Percentiles rank a stretch among this genome's conserved stretches.
These are phyloP conservation scores for Hypoxylon fuscum DNA, from an alignment of 495 filamentous ascomycete species.

Conservation along the genomic window DNA sequence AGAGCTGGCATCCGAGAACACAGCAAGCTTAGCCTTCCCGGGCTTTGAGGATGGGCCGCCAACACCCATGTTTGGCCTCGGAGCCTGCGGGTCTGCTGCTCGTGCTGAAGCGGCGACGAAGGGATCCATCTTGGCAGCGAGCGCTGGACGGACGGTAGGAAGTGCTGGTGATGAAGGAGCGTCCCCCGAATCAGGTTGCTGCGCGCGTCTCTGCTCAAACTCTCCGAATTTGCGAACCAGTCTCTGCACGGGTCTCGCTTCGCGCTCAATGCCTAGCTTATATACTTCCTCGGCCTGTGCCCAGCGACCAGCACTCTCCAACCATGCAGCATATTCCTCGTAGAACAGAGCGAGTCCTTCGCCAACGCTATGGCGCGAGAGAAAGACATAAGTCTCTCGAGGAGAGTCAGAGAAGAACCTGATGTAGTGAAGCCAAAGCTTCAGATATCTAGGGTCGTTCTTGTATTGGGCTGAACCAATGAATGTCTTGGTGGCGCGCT, in stretches of 20 bases:
- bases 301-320: conserved; percentile 88
- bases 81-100: conserved; percentile 73
- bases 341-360: conserved; percentile 93
- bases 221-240: conserved; percentile 88
- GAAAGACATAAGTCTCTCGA: conserved; percentile 89
- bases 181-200: conserved; percentile 62
- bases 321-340: conserved; percentile 93
- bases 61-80: conserved; percentile 56
- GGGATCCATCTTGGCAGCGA: conserved; percentile 86
- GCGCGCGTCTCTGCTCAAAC: conserved; percentile 80
- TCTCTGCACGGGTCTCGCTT: conserved; percentile 83
- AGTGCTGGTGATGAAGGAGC: conserved; percentile 87
- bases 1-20: conserved; percentile 83
- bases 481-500: conserved; percentile 91
- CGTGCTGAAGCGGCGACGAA: conserved; percentile 67
- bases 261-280: conserved; percentile 82
- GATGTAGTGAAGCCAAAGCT: conserved; percentile 94
- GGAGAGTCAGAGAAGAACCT: conserved; percentile 90
- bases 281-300: conserved; percentile 94
- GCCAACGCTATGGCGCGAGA: conserved; percentile 87
- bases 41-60: conserved; percentile 63
- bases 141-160: conserved; percentile 80
- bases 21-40: conserved; percentile 81
- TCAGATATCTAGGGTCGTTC: conserved; percentile 93
- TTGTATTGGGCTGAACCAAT: conserved; percentile 85